A percentile compares a stretch with the other conserved stretches of the same genome.
Conservation (phyloP, 495 filamentous ascomycete species). For the Aspergillus sclerotioniger region DNA sequence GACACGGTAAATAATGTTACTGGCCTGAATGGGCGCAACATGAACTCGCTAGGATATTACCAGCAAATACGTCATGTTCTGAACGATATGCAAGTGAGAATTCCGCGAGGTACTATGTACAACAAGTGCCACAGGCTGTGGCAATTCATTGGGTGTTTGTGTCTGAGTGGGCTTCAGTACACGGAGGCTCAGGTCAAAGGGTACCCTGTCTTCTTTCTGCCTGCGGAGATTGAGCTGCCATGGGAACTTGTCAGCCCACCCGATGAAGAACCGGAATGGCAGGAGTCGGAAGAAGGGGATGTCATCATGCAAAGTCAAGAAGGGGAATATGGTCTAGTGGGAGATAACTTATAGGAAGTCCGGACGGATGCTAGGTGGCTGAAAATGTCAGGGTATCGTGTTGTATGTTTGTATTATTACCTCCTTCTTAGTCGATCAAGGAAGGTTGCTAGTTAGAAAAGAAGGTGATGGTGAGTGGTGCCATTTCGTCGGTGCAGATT, state of each 20-base stretch:
- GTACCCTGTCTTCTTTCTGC: background rate
- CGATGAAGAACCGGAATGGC: background rate
- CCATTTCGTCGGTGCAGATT: too few species aligned
- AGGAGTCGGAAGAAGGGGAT: too few species aligned
- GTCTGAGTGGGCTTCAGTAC: background rate
- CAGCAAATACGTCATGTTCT: background rate
- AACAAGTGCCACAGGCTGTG: background rate
- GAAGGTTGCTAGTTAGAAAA: too few species aligned
- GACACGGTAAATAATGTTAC: background rate
- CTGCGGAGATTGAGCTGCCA: background rate
- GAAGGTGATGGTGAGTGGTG: too few species aligned
- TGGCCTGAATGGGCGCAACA: background rate
- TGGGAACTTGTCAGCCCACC: background rate
- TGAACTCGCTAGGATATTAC: background rate
- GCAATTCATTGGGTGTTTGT: background rate
- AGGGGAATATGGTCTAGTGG: too few species aligned
- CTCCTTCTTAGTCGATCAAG: too few species aligned
- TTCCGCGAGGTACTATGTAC: background rate
- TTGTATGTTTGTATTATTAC: too few species aligned
- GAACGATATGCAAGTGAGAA: background rate
- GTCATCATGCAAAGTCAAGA: too few species aligned
- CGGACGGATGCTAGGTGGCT: too few species aligned
- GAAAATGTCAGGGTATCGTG: too few species aligned
- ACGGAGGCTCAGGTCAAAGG: background rate
- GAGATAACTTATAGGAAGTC: too few species aligned